Conservation (phyloP, 129 eudicot genomes). For the Pittosporum tobira region DNA sequence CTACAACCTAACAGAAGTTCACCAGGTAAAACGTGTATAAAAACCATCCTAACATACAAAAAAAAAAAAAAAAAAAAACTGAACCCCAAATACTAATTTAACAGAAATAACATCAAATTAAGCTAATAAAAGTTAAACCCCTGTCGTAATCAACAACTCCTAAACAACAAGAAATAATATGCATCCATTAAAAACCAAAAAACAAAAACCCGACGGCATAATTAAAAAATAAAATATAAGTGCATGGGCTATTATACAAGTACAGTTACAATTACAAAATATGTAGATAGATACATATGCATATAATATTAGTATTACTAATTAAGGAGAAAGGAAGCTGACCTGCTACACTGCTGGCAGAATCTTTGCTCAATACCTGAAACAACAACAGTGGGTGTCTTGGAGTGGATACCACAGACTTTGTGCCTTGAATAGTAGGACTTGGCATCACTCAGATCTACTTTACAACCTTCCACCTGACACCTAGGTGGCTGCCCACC, state of each 20-base stretch:
- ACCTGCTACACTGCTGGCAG: slow-evolving; percentile 99
- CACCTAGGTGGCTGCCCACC: slow-evolving; percentile 67
- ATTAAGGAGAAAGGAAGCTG: slow-evolving; percentile 13
- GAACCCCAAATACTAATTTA: too few species aligned
- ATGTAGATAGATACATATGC: too few species aligned
- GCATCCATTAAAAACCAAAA: background rate
- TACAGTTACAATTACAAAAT: too few species aligned
- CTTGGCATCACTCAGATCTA: slow-evolving; percentile 94
- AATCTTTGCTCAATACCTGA: slow-evolving; percentile 81
- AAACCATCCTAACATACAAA: too few species aligned
- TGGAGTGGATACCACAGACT: slow-evolving; percentile 84
- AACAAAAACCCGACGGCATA: background rate
- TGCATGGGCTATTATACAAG: background rate
- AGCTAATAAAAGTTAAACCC: too few species aligned
- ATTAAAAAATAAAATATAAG: slow-evolving; percentile 1
- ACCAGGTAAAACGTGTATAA: too few species aligned
- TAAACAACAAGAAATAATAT: background rate
- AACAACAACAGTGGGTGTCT: slow-evolving; percentile 65
- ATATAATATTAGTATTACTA: background rate
- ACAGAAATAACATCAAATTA: too few species aligned
- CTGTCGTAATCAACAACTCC: too few species aligned
- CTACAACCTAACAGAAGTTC: too few species aligned
- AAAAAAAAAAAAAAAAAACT: too few species aligned
- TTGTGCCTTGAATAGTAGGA: slow-evolving; percentile 84
- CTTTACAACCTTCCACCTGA: slow-evolving; percentile 84